Evolutionary conservation across 2,329 filamentous ascomycete species (phyloP), one percentile per base, ranked within the genome.

Genomic region (Aschersonia sp.): DNA sequence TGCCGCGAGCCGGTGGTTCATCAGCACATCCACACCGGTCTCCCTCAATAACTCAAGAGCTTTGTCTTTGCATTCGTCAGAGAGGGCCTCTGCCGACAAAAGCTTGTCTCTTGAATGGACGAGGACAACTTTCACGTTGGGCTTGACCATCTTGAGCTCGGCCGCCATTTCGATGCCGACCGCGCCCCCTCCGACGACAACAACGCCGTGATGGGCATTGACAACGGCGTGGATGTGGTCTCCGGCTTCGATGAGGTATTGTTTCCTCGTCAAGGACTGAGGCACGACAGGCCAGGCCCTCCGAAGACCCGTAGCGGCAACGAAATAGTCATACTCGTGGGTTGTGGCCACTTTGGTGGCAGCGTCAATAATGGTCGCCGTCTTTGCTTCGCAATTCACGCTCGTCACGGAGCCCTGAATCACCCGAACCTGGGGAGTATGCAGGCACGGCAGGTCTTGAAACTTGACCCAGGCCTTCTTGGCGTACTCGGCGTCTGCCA

Each of bases 151-250:
- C 63, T 88, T 89, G 47, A 89, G 68, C 65, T 92, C 85, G 1
- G 83, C 79, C 0, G 86, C 84, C 73, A 90, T 87, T 60, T 90
- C 85, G 47, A 89, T 80, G 7, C 86, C 86, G 1, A 89, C 85
- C 6, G 85, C 86, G 45, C 83, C 66, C 52, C 85, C 85, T 14
- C 85, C 84, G n/a, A 90, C 79, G 29, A 90, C 71, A 0, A 85
- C 74, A 1, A 88, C 75, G 1, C 76, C 78, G 22, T 77, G 67
- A 5, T 61, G 64, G 1, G 77, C 76, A 32, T 67, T 66, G 39
- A 68, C 61, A 2, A 80, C 70, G 10, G 66, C 61, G 22, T 72
- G 63, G 53, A 84, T 77, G 52, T 87, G 81, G 8, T 70, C 66
- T 44, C 69, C 69, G 1, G 74, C 71, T 56, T 88, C 83, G 43